Base-by-base conservation (phyloP, 306 rosid genomes). In the Glycyrrhiza uralensis region DNA sequence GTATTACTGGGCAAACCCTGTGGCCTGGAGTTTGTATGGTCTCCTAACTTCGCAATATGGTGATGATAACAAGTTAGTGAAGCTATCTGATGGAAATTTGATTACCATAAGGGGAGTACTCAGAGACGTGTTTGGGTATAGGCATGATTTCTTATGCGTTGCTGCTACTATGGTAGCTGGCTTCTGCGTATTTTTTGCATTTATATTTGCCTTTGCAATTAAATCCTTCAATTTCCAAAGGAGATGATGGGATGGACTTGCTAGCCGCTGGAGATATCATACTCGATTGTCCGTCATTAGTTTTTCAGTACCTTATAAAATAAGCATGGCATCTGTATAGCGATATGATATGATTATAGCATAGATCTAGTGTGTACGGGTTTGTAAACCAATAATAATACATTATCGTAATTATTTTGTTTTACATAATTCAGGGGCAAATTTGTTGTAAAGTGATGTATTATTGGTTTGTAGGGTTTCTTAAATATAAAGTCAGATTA, bases 151-250 rank as follows among this genome's bases (percentile, higher is more conserved):
- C 82, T 75, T 95, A 76, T 80, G 81, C 60, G 69, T 88, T 41
- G 79, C 96, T 29, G 93, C 93, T 47, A 15, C 78, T 55, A 87
- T 91, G 96, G 96, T 95, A 45, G 86, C 85, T 30, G 96, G 96
- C 15, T 95, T 95, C 93, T 85, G 97, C 83, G 2, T 88, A 60
- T 80, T 95, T 64, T 95, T 95, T 57, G 93, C 97, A 26, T 49
- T 79, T 11, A 80, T 95, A 66, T 95, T 95, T 84, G 96, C 97
- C 51, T 89, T 79, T 13, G 96, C 99, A 36, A 95, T 95, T 76
- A 95, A 95, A 88, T 83, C 96, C 79, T 95, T 95, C 88, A 95
- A 95, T 85, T 95, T 95, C 88, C 99, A 91, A 87, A 91, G 97
- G 86, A 87, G 97, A 83, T 95, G 81, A 86, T 41, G 67, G 71